Percentiles rank a stretch among this genome's conserved stretches.
These are phyloP conservation scores for Gymnopilus junonius DNA, from an alignment of 768 basidiomycete species.

Conservation along the genomic window DNA sequence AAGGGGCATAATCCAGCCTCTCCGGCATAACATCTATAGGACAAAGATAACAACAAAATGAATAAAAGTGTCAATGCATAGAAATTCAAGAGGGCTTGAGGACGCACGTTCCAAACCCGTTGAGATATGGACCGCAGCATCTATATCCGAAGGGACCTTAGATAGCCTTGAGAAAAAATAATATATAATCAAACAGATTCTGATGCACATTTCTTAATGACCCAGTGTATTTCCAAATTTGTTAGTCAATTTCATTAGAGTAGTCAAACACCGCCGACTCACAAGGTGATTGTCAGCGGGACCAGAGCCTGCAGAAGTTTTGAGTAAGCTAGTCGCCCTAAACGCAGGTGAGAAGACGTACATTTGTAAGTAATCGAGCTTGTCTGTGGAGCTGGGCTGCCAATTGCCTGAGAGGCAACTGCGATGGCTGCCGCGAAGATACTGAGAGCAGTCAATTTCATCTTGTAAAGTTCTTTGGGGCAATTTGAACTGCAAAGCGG, in stretches of 20 bases:
- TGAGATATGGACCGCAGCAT: slow-evolving; percentile 12
- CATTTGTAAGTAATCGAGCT: neutral
- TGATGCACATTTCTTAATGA: slow-evolving; percentile 5
- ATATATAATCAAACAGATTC: neutral
- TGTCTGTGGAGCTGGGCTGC: slow-evolving; percentile 7
- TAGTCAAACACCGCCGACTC: neutral
- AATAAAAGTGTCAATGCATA: no score
- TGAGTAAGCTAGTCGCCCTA: neutral
- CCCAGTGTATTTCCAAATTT: neutral
- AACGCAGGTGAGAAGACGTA: neutral
- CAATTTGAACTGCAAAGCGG: neutral
- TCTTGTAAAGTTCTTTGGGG: neutral
- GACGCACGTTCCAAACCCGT: slow-evolving; percentile 8
- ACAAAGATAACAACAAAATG: no score
- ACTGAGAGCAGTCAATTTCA: slow-evolving; percentile 4
- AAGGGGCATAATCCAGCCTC: slow-evolving; percentile 13
- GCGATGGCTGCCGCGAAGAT: neutral
- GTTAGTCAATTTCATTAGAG: neutral
- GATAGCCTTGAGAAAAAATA: neutral
- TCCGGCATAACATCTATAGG: slow-evolving; percentile 11
- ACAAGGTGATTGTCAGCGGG: neutral
- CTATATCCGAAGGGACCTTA: slow-evolving; percentile 10
- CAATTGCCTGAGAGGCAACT: neutral
- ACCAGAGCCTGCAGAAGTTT: slow-evolving; percentile 1
- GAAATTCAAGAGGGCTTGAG: no score